Percentiles rank a stretch among this genome's conserved stretches.
Conservation (phyloP, 345 rosid species). For the Jatropha curcas region DNA sequence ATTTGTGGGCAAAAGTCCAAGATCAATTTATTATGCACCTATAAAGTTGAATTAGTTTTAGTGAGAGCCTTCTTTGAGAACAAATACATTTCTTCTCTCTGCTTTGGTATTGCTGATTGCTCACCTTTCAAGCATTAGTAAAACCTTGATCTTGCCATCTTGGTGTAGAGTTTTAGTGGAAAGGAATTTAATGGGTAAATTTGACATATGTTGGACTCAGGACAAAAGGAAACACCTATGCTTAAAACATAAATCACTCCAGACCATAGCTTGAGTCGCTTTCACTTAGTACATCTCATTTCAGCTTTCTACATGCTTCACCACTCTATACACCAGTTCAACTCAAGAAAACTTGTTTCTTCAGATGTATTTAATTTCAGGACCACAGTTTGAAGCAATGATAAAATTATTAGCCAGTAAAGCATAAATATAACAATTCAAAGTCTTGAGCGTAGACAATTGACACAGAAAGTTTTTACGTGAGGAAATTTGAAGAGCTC, state of each 20-base stretch:
- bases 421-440: neutral
- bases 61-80: neutral
- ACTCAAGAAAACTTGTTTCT: no score
- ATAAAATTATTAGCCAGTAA: neutral
- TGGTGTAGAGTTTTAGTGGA: neutral
- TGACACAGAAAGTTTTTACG: neutral
- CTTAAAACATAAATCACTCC: no score
- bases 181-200: neutral
- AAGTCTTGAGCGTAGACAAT: neutral
- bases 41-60: neutral
- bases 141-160: neutral
- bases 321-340: no score
- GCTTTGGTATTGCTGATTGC: neutral
- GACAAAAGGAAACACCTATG: no score
- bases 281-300: no score
- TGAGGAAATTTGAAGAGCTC: neutral
- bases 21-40: neutral
- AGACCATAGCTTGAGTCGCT: no score
- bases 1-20: neutral
- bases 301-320: no score
- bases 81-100: neutral
- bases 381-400: neutral
- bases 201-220: no score
- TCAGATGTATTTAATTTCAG: neutral
- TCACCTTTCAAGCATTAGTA: neutral